Percentiles rank a stretch among this genome's conserved stretches.
Conservation (phyloP, 164 flowering plant genomes). For the Houttuynia cordata region DNA sequence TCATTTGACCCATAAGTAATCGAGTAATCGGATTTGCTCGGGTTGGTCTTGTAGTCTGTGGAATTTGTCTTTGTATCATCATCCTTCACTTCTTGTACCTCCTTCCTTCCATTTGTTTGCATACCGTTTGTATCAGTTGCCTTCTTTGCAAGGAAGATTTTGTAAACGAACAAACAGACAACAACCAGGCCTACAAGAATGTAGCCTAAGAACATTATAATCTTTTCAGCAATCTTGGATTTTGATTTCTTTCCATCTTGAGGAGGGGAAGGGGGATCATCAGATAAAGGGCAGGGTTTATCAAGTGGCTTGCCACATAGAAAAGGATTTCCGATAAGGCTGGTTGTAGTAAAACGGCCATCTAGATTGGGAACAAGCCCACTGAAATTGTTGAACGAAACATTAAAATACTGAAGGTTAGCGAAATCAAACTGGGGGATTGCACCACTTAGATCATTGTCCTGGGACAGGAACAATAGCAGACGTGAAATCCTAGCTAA, state of each 20-base stretch:
- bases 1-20: slow-evolving; percentile 16
- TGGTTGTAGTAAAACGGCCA: slow-evolving; percentile 11
- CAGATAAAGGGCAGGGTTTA: slow-evolving; percentile 17
- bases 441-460: slow-evolving; percentile 31
- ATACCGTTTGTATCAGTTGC: slow-evolving; percentile 12
- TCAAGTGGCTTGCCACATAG: slow-evolving; percentile 41
- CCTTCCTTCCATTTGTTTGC: background rate
- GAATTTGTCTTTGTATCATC: slow-evolving; percentile 10
- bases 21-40: slow-evolving; percentile 24
- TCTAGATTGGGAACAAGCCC: slow-evolving; percentile 31
- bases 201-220: slow-evolving; percentile 41
- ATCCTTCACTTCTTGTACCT: slow-evolving; percentile 2
- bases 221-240: slow-evolving; percentile 7
- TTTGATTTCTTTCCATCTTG: slow-evolving; percentile 14
- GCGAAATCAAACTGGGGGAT: slow-evolving; percentile 37
- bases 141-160: slow-evolving; percentile 13
- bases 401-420: slow-evolving; percentile 30
- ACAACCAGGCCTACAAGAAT: slow-evolving; percentile 18
- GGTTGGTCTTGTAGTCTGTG: slow-evolving; percentile 17
- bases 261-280: background rate
- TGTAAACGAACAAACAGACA: slow-evolving; percentile 12
- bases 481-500: slow-evolving; percentile 32
- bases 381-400: slow-evolving; percentile 37
- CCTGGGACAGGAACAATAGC: slow-evolving; percentile 24
- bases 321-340: slow-evolving; percentile 27